Evolutionary conservation across 225 moss, liverwort and hornwort genomes (phyloP).

Genomic region (Anthoceros angustus): DNA sequence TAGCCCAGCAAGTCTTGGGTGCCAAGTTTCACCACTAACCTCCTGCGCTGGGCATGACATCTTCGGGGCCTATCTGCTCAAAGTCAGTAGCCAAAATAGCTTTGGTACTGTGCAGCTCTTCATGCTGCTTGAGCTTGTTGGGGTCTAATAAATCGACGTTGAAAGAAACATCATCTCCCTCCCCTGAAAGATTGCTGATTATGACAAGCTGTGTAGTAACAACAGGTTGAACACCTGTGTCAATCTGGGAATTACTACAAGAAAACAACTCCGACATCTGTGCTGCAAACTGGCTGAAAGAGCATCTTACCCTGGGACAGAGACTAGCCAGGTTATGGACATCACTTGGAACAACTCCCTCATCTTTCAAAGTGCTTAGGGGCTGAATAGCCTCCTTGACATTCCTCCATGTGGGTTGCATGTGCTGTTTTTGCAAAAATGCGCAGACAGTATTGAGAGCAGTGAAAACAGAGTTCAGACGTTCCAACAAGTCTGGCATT

Average conservation of each 20-base stretch:
- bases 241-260: neutral
- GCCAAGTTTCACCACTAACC: neutral
- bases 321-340: slow-evolving; percentile 44
- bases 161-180: slow-evolving; percentile 45
- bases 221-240: too few relatives aligned
- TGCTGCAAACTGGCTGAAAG: neutral
- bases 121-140: slow-evolving; percentile 25
- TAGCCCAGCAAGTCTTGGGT: neutral
- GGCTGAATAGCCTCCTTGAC: slow-evolving; percentile 60
- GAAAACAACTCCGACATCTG: slow-evolving; percentile 7
- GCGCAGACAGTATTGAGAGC: slow-evolving; percentile 58
- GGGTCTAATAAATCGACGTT: slow-evolving; percentile 70
- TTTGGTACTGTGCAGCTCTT: slow-evolving; percentile 18
- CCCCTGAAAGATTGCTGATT: slow-evolving; percentile 57
- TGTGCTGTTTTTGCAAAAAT: slow-evolving; percentile 70
- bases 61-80: slow-evolving; percentile 66
- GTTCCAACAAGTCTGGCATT: slow-evolving; percentile 34
- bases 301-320: slow-evolving; percentile 47
- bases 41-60: slow-evolving; percentile 61
- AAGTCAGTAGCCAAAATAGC: slow-evolving; percentile 39
- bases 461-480: slow-evolving; percentile 35
- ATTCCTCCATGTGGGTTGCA: slow-evolving; percentile 79
- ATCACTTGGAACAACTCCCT: slow-evolving; percentile 31
- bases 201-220: slow-evolving; percentile 39
- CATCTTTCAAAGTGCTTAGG: slow-evolving; percentile 35